These are phyloP conservation scores for Crotalaria pallida DNA, from an alignment of 306 rosid species.

Conservation along the genomic window DNA sequence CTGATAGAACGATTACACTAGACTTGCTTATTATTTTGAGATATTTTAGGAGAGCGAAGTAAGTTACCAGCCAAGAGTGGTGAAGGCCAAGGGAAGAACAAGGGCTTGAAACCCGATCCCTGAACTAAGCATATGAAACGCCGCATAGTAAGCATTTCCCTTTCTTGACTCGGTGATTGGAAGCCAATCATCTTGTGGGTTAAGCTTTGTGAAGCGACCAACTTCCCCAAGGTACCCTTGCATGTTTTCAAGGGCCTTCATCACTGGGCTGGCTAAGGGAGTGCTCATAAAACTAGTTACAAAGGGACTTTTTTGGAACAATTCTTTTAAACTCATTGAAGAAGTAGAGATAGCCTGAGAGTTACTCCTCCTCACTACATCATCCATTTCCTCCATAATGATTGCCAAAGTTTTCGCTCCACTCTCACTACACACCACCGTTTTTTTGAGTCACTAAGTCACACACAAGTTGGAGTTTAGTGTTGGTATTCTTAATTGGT, in stretches of 20 bases:
- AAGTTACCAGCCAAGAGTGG: constrained; percentile 54
- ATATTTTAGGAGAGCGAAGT: no score
- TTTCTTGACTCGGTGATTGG: constrained; percentile 67
- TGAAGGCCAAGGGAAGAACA: constrained; percentile 63
- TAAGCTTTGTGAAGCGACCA: constrained; percentile 53
- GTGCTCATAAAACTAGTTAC: constrained; percentile 32
- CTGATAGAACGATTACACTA: no score
- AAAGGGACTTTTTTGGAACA: constrained; percentile 27
- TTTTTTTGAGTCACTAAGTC: no score
- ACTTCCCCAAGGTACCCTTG: constrained; percentile 55
- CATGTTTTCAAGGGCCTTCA: constrained; percentile 51
- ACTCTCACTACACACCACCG: not conserved
- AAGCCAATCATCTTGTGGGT: constrained; percentile 78
- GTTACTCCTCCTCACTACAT: constrained; percentile 13
- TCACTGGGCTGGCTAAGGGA: constrained; percentile 57
- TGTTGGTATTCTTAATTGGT: not conserved
- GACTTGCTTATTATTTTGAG: no score
- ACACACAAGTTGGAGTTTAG: not conserved
- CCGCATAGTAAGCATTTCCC: constrained; percentile 63
- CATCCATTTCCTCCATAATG: constrained; percentile 28
- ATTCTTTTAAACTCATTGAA: not conserved
- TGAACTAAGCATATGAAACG: constrained; percentile 54
- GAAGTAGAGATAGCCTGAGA: constrained; percentile 13
- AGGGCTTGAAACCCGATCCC: constrained; percentile 77
- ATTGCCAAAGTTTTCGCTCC: not conserved